Evolutionary conservation across 2,329 filamentous ascomycete genomes (phyloP), one percentile per base, ranked within the genome.

Genomic region (Penicillium sp.): DNA sequence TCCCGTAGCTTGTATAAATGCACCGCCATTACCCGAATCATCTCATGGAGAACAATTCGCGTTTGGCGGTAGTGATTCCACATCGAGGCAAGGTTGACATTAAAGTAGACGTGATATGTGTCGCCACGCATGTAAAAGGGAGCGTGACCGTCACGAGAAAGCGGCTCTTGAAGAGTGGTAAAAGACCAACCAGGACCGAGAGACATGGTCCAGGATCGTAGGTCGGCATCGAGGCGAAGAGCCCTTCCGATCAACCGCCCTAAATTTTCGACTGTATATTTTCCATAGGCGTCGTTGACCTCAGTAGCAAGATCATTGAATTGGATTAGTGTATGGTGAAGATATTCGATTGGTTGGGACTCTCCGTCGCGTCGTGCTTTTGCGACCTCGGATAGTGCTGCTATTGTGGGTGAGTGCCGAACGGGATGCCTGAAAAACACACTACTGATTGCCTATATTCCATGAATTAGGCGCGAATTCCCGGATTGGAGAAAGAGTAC

Each of bases 31-130:
- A 46, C 49, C 20, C 44, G 31, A 7, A 63, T 37, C 9, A 61
- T 52, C 15, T 50, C 54, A 5, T 62, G 50, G 7, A 67, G 48
- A 20, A 60, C 51, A 8, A 67, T 58, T 12, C 62, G 60, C n/a
- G 59, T 57, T 53, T 65, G 64, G 3, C 62, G 63, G 45, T 64
- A 61, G 14, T 60, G 52, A 31, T 60, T 67, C 65, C 66, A 67
- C 51, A 57, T 54, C n/a, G 54, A 49, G 22, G 59, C 58, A 8
- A 60, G n/a, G 2, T 41, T 45, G n/a, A 58, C 43, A n/a, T 60
- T 55, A 2, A 53, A 55, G 37, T 65, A 68, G 14, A 61, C 18
- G 26, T 68, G 61, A 33, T 65, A 64, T 40, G 53, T 51, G 20
- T 54, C 54, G 8, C 54, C 41, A 42, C 57, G 55, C 9, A 61